These are phyloP conservation scores for Mycena indigotica DNA, from an alignment of 768 basidiomycete genomes.

Conservation along the genomic window DNA sequence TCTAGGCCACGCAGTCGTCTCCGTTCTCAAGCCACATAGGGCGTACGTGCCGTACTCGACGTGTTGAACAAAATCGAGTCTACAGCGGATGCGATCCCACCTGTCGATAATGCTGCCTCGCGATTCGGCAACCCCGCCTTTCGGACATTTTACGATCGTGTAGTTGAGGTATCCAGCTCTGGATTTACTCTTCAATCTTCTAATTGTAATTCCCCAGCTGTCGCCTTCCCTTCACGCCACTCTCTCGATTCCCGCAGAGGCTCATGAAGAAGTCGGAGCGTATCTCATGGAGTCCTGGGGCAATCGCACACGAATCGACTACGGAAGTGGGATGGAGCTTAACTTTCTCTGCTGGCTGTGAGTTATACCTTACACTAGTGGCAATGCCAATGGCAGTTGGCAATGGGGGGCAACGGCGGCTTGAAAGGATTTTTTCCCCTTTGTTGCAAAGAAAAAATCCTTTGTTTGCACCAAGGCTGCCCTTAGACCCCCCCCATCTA, in stretches of 20 bases:
- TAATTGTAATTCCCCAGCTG: constrained; percentile 37
- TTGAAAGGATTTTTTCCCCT: too few species aligned
- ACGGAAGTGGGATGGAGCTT: constrained; percentile 99
- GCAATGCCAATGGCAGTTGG: too few species aligned
- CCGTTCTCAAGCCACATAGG: constrained; percentile 43
- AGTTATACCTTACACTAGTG: too few species aligned
- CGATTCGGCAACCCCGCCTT: constrained; percentile 99
- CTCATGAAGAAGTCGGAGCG: constrained; percentile 66
- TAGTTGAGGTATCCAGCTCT: constrained; percentile 67
- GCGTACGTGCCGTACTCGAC: constrained; percentile 58
- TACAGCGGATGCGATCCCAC: constrained; percentile 71
- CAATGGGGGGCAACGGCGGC: too few species aligned
- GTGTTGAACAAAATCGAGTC: constrained; percentile 69
- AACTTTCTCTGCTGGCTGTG: constrained; percentile 98
- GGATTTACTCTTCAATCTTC: constrained; percentile 13
- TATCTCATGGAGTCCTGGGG: constrained; percentile 94
- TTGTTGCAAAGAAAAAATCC: too few species aligned
- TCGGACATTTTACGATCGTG: constrained; percentile 83
- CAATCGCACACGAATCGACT: constrained; percentile 88
- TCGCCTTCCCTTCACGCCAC: constrained; percentile 58
- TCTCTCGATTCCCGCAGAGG: constrained; percentile 61
- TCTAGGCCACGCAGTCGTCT: neutral
- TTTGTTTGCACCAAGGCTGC: too few species aligned
- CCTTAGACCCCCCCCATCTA: too few species aligned
- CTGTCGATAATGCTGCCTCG: constrained; percentile 87